These are phyloP conservation scores for Neonectria magnoliae DNA, from an alignment of 2,329 filamentous ascomycete genomes.

Conservation along the genomic window DNA sequence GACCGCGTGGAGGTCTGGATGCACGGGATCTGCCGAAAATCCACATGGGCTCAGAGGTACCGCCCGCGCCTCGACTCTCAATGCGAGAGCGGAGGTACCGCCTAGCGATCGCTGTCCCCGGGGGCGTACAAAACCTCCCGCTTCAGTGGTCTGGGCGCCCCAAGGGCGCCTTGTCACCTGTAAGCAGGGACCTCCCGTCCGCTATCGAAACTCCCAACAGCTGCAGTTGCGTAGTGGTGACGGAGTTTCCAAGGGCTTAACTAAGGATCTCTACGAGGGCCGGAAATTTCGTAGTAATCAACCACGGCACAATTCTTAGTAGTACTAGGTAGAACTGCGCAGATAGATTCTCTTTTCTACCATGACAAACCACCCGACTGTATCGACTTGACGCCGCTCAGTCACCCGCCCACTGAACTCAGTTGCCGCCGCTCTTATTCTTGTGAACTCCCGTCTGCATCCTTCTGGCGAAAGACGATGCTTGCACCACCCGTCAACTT, in stretches of 20 bases:
- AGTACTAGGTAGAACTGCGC: neutral
- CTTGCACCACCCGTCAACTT: constrained; percentile 63
- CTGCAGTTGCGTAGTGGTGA: neutral
- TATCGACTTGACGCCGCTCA: neutral
- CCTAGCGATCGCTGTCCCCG: neutral
- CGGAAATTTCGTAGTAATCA: constrained; percentile 17
- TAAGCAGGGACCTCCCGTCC: neutral
- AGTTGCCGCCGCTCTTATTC: neutral
- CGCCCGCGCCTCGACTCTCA: neutral
- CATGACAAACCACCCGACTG: constrained; percentile 8
- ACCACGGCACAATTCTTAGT: neutral
- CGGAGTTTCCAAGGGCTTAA: constrained; percentile 7
- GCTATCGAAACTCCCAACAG: neutral
- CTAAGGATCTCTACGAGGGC: constrained; percentile 10
- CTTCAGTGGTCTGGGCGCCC: neutral
- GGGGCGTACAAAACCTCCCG: neutral
- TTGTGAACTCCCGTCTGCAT: neutral
- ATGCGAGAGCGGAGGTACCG: neutral
- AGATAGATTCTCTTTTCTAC: constrained; percentile 12
- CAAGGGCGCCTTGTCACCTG: neutral
- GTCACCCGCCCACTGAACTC: neutral
- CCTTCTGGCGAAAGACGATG: constrained; percentile 47
- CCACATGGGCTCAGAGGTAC: neutral
- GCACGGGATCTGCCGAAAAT: neutral
- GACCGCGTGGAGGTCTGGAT: neutral